These are phyloP conservation scores for Ganoderma multipileum DNA, from an alignment of 1,284 basidiomycete species.

Conservation along the genomic window DNA sequence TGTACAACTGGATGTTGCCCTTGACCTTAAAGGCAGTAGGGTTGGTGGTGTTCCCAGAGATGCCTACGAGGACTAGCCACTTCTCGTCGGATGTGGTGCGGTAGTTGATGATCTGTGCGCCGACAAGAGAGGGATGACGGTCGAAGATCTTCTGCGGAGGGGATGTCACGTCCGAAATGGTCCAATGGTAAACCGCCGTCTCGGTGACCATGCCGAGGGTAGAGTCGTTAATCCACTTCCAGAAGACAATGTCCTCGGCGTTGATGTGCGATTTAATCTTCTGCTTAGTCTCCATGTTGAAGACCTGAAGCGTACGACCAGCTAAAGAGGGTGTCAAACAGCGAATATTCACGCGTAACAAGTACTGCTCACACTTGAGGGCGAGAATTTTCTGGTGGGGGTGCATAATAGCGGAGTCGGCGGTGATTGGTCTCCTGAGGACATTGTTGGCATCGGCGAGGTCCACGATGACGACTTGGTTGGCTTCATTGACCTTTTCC, in stretches of 20 bases:
- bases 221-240: conserved; percentile 97
- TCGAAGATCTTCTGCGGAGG: conserved; percentile 94
- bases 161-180: conserved; percentile 75
- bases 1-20: conserved; percentile 96
- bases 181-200: conserved; percentile 94
- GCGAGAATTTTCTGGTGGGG: conserved; percentile 97
- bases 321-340: conserved; percentile 54
- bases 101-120: conserved; percentile 99
- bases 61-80: conserved; percentile 97
- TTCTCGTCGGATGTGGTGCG: conserved; percentile 92
- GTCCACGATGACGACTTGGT: conserved; percentile 98
- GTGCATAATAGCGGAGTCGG: conserved; percentile 99
- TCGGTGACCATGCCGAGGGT: conserved; percentile 97
- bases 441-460: conserved; percentile 96
- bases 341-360: background rate
- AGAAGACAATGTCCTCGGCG: conserved; percentile 96
- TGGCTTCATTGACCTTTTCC: conserved; percentile 89
- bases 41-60: conserved; percentile 92
- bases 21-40: conserved; percentile 98
- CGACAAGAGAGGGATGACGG: conserved; percentile 92
- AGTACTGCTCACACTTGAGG: conserved; percentile 74
- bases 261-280: conserved; percentile 97
- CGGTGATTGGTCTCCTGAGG: conserved; percentile 95
- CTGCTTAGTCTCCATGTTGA: conserved; percentile 97
- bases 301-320: conserved; percentile 94